Evolutionary conservation across 345 rosid species (phyloP).

Genomic region (Linum tenue): DNA sequence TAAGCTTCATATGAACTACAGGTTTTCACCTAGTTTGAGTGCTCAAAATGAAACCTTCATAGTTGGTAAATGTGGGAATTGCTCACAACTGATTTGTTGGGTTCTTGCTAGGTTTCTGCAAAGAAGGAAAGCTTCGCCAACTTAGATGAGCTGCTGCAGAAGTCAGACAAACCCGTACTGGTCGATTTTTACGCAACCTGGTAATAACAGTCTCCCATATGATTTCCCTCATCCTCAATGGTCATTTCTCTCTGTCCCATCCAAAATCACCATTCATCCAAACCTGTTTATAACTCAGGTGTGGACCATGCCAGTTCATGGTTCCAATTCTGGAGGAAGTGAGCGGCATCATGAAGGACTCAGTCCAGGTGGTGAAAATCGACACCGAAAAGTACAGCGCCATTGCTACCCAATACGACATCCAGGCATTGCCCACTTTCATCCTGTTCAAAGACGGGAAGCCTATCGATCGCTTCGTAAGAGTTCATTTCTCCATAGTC

Average conservation of each 20-base stretch:
- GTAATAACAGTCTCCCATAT: constrained; percentile 25
- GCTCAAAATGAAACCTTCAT: neutral
- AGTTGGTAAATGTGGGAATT: neutral
- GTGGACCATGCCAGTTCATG: constrained; percentile 95
- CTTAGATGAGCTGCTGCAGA: constrained; percentile 62
- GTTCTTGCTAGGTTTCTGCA: constrained; percentile 40
- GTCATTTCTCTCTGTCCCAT: neutral
- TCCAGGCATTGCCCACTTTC: constrained; percentile 83
- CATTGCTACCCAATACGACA: constrained; percentile 61
- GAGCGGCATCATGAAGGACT: constrained; percentile 51
- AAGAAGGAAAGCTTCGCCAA: constrained; percentile 67
- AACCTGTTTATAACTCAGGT: constrained; percentile 38
- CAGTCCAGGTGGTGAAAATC: constrained; percentile 64
- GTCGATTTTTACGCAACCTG: constrained; percentile 92
- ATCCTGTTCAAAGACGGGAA: constrained; percentile 77
- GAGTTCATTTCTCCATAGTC: constrained; percentile 27
- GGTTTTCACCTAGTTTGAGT: neutral
- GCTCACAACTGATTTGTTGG: neutral
- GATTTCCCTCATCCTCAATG: neutral
- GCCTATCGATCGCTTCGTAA: constrained; percentile 80
- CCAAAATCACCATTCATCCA: no score
- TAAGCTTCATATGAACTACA: neutral
- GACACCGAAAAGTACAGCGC: constrained; percentile 87
- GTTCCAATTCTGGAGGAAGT: constrained; percentile 74
- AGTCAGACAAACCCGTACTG: constrained; percentile 62